Conservation (phyloP, 768 basidiomycete species). For the Xerocomellus intermedius region DNA sequence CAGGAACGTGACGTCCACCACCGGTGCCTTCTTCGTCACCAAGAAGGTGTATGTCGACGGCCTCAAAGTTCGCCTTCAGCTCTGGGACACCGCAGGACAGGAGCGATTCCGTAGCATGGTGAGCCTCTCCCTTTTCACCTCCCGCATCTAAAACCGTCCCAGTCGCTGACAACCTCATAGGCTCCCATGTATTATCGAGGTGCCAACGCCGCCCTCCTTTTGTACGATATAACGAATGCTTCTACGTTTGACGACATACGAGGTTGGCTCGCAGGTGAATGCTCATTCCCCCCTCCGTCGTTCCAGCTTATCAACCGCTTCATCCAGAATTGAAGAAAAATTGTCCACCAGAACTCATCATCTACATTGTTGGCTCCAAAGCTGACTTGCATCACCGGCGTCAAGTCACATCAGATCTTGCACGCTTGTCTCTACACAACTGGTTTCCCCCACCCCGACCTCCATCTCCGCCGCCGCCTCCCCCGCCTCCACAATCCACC, state of each 20-base stretch:
- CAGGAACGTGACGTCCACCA: conserved; percentile 85
- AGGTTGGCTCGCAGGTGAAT: conserved; percentile 85
- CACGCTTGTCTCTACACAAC: conserved; percentile 76
- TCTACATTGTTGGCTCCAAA: conserved; percentile 95
- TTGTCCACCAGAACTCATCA: conserved; percentile 82
- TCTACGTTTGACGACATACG: conserved; percentile 87
- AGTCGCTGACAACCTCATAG: conserved; percentile 38
- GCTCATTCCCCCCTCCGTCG: background rate
- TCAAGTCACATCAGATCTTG: conserved; percentile 78
- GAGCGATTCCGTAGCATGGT: conserved; percentile 92
- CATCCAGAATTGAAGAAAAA: conserved; percentile 83
- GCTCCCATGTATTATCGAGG: conserved; percentile 98
- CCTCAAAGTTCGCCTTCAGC: conserved; percentile 79
- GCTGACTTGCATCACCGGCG: conserved; percentile 72
- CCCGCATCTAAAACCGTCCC: conserved; percentile 12
- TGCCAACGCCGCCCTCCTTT: conserved; percentile 88
- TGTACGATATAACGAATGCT: conserved; percentile 94
- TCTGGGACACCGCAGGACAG: conserved; percentile 95
- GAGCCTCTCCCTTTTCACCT: conserved; percentile 22
- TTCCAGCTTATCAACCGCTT: conserved; percentile 3
- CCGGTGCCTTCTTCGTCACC: conserved; percentile 90
- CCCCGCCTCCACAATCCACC: conserved; percentile 45
- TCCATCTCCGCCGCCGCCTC: conserved; percentile 63
- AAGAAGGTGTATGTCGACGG: conserved; percentile 89
- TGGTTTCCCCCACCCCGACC: conserved; percentile 85